Conservation (phyloP, 306 rosid genomes). For the Neltuma alba region DNA sequence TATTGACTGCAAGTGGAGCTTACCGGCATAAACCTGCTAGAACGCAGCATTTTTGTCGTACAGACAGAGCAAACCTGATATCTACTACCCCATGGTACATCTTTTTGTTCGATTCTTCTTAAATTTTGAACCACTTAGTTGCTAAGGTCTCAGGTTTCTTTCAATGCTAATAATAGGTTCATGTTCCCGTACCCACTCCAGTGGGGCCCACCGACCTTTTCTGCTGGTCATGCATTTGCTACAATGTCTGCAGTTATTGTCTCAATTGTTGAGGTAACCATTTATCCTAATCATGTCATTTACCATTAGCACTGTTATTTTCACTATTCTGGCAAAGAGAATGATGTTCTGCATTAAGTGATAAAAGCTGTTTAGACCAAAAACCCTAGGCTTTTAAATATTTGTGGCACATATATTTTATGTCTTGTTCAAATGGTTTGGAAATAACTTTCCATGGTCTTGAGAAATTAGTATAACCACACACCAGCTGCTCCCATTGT, state of each 20-base stretch:
- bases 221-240: slow-evolving; percentile 93
- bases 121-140: neutral
- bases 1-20: slow-evolving; percentile 92
- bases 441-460: neutral
- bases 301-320: neutral
- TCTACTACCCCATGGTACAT: slow-evolving; percentile 90
- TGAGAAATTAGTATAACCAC: neutral
- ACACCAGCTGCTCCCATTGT: neutral
- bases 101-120: neutral
- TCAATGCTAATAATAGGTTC: slow-evolving; percentile 59
- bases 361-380: too few relatives aligned
- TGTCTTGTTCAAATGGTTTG: neutral
- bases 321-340: neutral
- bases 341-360: neutral
- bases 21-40: slow-evolving; percentile 51
- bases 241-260: slow-evolving; percentile 97
- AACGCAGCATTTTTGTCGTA: slow-evolving; percentile 80
- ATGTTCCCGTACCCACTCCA: slow-evolving; percentile 96
- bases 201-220: slow-evolving; percentile 99
- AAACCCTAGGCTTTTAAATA: neutral
- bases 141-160: slow-evolving; percentile 27
- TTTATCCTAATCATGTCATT: neutral
- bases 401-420: neutral
- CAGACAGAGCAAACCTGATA: slow-evolving; percentile 84
- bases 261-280: slow-evolving; percentile 96